phyloP scores from a whole-genome alignment of 1,284 basidiomycete genomes.

The Mycosarcoma maydis region DNA sequence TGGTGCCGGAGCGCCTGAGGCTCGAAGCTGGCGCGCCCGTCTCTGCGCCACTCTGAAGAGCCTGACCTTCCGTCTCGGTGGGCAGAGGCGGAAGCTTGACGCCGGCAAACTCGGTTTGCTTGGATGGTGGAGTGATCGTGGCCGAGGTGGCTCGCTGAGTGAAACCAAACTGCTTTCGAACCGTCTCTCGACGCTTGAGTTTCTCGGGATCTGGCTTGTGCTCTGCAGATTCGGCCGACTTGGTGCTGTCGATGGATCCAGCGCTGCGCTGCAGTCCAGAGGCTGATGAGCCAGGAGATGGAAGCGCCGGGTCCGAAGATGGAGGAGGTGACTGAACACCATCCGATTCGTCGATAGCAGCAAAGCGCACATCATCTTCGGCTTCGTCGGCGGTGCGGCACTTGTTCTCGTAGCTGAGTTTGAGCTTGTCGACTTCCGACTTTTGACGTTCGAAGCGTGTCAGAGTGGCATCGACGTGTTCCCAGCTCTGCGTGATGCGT shows the following conservation, averaged over 20 bases:
- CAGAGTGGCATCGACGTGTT: slow-evolving; percentile 54
- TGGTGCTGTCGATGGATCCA: slow-evolving; percentile 27
- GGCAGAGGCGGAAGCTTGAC: slow-evolving; percentile 46
- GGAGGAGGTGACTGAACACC: slow-evolving; percentile 7
- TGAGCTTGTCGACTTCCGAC: slow-evolving; percentile 55
- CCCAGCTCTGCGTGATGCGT: slow-evolving; percentile 57
- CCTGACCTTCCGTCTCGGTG: slow-evolving; percentile 40
- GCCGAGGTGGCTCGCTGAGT: slow-evolving; percentile 36
- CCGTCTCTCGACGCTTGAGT: slow-evolving; percentile 61
- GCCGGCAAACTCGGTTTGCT: slow-evolving; percentile 28
- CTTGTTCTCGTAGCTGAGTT: slow-evolving; percentile 59
- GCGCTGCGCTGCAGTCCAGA: slow-evolving; percentile 14
- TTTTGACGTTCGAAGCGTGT: slow-evolving; percentile 52
- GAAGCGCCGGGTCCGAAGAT: slow-evolving; percentile 11
- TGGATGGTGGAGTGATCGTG: slow-evolving; percentile 4
- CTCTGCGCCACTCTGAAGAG: slow-evolving; percentile 5
- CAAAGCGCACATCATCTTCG: slow-evolving; percentile 64
- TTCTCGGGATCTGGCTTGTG: slow-evolving; percentile 43
- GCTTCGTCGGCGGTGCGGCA: slow-evolving; percentile 64
- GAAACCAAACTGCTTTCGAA: slow-evolving; percentile 66
- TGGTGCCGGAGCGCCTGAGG: slow-evolving; percentile 49
- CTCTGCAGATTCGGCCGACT: slow-evolving; percentile 6
- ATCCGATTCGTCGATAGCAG: slow-evolving; percentile 44
- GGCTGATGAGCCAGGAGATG: background rate
- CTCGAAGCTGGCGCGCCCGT: slow-evolving; percentile 5